Base-by-base conservation (phyloP, 108 stramenopile genomes). In the Chaetoceros tenuissimus region DNA sequence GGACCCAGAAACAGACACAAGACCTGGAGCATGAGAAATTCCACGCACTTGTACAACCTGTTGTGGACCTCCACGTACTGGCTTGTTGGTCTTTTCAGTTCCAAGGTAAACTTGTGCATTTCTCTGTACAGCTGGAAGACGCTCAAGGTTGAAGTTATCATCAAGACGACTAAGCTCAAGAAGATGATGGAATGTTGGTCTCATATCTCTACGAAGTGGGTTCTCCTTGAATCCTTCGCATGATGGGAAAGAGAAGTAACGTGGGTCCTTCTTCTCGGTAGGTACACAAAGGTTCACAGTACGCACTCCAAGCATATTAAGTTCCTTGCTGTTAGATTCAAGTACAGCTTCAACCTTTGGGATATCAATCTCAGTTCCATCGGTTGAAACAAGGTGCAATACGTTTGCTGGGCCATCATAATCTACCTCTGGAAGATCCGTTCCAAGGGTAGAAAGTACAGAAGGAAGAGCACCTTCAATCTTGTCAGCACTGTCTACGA, bases 111-210 rank as follows among this genome's bases (percentile, higher is more conserved):
- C 85, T 61, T 93, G 90, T 31, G 73, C 81, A 66, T 98, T 95
- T 29, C 88, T 79, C 53, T 92, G 92, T 57, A 98, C 77, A 34
- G 95, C 82, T 43, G 81, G 77, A 30, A 96, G 73, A 24, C 93
- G 87, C 62, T 89, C 82, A 30, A 96, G 71, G 48, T 82, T 62
- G 62, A 80, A 94, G 79, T 94, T 94, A n/a, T 81, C 53, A 31
- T 53, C 62, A 20, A 96, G 78, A 19, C 94, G 81, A 23, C 61
- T 51, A 21, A 98, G 81, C 68, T 98, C 97, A 24, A 98, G 75
- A 23, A 95, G 67, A 55, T 98, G 93, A 72, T 91, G 89, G 81
- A 95, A 94, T 5, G 97, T 96, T 17, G 97, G 94, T 24, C 97
- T 80, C 97, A 98, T 96, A 75, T 95, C 87, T 30, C 97, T 84